Percentiles rank a stretch among this genome's conserved stretches.
Conservation (phyloP, 2,329 filamentous ascomycete species). For the Penicillium italicum region DNA sequence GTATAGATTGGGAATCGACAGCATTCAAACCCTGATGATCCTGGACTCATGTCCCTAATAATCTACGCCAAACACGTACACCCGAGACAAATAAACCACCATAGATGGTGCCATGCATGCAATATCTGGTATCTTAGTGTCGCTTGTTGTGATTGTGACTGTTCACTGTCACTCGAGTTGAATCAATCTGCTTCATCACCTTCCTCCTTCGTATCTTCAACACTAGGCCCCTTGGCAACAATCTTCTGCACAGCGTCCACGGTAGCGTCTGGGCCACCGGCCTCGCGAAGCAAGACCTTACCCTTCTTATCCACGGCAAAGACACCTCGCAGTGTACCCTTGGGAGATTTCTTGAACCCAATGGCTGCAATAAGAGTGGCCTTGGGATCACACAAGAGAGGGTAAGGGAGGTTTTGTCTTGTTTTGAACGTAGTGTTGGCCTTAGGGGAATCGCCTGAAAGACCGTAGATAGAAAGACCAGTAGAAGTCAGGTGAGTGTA, state of each 20-base stretch:
- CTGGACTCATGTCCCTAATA: background rate
- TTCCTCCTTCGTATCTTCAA: slow-evolving; percentile 10
- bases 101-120: background rate
- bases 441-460: slow-evolving; percentile 83
- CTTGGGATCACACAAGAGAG: slow-evolving; percentile 77
- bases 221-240: slow-evolving; percentile 48
- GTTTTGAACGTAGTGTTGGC: slow-evolving; percentile 89
- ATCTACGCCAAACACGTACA: background rate
- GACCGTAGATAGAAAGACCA: slow-evolving; percentile 82
- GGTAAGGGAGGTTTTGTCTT: slow-evolving; percentile 85
- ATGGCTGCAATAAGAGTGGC: slow-evolving; percentile 76
- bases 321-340: slow-evolving; percentile 78
- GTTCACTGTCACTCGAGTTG: background rate
- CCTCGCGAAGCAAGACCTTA: slow-evolving; percentile 70
- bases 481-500: slow-evolving; percentile 71
- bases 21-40: background rate
- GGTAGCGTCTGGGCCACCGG: slow-evolving; percentile 74
- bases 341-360: slow-evolving; percentile 81
- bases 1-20: background rate
- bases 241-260: slow-evolving; percentile 72
- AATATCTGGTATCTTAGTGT: slow-evolving; percentile 2
- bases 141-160: background rate
- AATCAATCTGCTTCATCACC: slow-evolving; percentile 5
- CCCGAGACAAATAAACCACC: background rate
- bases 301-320: slow-evolving; percentile 81